A percentile compares a stretch with the other conserved stretches of the same genome.
These are phyloP conservation scores for Sutorius eximius DNA, from an alignment of 1,284 basidiomycete species.

Conservation along the genomic window DNA sequence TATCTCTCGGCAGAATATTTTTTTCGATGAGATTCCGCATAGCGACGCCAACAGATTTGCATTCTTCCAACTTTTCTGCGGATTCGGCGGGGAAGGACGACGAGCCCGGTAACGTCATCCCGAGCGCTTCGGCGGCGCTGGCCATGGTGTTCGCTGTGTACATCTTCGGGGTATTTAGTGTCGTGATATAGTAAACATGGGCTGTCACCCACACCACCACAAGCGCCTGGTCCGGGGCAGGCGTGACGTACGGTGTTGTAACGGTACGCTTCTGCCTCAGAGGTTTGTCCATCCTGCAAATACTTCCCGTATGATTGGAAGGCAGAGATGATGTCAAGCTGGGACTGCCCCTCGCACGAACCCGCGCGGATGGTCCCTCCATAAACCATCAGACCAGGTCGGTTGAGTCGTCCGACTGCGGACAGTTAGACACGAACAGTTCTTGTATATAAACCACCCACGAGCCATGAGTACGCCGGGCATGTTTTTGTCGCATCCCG, in stretches of 20 bases:
- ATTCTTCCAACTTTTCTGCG: constrained; percentile 83
- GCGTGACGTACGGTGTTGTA: constrained; percentile 87
- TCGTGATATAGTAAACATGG: constrained; percentile 20
- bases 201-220: constrained; percentile 77
- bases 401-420: constrained; percentile 86
- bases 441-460: constrained; percentile 45
- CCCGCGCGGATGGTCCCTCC: constrained; percentile 93
- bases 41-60: constrained; percentile 72
- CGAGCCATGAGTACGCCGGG: constrained; percentile 92
- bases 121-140: constrained; percentile 87
- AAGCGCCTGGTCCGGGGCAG: constrained; percentile 94
- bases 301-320: constrained; percentile 96
- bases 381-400: constrained; percentile 95
- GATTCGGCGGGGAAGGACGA: constrained; percentile 94
- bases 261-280: constrained; percentile 77
- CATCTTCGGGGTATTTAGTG: constrained; percentile 54
- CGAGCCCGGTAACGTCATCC: constrained; percentile 96
- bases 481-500: constrained; percentile 99
- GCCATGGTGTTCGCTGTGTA: constrained; percentile 98
- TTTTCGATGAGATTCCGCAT: constrained; percentile 88
- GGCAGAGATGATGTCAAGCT: constrained; percentile 91
- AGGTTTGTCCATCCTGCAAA: constrained; percentile 84
- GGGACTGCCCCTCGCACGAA: constrained; percentile 75
- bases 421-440: constrained; percentile 24
- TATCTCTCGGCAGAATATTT: constrained; percentile 91